Conservation (phyloP, 805 yeast species). For the Maudiozyma barnettii region DNA sequence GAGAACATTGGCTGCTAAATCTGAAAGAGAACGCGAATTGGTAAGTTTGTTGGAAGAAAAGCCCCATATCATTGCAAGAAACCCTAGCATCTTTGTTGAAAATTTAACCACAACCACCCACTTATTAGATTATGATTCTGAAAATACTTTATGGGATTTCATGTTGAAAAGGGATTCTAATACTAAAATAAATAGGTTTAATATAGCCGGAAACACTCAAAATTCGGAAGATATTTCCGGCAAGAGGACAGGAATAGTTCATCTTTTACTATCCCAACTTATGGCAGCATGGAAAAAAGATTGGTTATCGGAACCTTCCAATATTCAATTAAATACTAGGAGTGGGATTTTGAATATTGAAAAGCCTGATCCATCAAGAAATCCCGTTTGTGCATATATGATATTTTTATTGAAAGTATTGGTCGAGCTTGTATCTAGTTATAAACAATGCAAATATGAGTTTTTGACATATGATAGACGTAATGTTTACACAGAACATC, state of each 20-base stretch:
- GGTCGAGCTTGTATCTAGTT: conserved; percentile 66
- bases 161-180: conserved; percentile 18
- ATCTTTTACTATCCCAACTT: conserved; percentile 52
- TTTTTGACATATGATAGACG: conserved; percentile 65
- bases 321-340: conserved; percentile 19
- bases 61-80: conserved; percentile 36
- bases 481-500: conserved; percentile 34
- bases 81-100: conserved; percentile 41
- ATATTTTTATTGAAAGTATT: conserved; percentile 59
- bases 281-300: conserved; percentile 39
- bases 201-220: conserved; percentile 8
- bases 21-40: conserved; percentile 36
- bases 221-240: conserved; percentile 3
- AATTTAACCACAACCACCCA: conserved; percentile 35
- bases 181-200: conserved; percentile 1
- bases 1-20: conserved; percentile 25
- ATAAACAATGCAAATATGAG: conserved; percentile 72
- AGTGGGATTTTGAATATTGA: conserved; percentile 20
- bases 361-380: conserved; percentile 35
- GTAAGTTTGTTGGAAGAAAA: conserved; percentile 40
- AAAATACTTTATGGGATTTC: conserved; percentile 21
- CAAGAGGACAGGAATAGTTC: conserved; percentile 50
- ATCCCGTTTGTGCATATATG: conserved; percentile 53
- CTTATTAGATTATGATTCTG: conserved; percentile 38
- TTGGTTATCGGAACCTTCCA: conserved; percentile 33